Conservation (phyloP, 768 basidiomycete species). For the Auricularia auricula-judae region DNA sequence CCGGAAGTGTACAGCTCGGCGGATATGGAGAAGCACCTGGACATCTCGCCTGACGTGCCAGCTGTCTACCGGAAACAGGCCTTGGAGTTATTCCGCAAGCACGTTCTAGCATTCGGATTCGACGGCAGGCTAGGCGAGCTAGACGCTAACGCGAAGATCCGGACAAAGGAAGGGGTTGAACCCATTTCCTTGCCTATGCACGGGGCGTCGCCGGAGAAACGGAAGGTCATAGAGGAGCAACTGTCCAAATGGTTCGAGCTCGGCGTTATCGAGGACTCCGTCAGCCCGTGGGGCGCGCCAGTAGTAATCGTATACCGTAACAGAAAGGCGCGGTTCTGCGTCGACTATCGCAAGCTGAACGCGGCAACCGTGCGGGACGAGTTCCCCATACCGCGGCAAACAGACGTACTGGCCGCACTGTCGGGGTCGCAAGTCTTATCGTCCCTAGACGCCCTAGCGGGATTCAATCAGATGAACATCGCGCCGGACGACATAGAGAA, state of each 20-base stretch:
- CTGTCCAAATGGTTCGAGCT: conserved; percentile 22
- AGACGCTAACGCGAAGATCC: conserved; percentile 15
- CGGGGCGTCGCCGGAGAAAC: conserved; percentile 12
- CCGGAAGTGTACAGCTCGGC: conserved; percentile 5
- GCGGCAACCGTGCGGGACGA: conserved; percentile 16
- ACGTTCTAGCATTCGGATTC: conserved; percentile 19
- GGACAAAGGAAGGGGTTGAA: conserved; percentile 13
- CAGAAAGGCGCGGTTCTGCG: conserved; percentile 24
- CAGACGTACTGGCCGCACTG: conserved; percentile 19
- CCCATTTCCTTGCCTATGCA: conserved; percentile 16
- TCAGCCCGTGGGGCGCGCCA: conserved; percentile 27
- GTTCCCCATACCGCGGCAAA: conserved; percentile 19
- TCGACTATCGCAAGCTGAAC: conserved; percentile 25
- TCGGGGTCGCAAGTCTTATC: conserved; percentile 22
- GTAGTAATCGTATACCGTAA: conserved; percentile 26
- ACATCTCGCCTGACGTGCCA: conserved; percentile 13
- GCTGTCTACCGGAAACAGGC: conserved; percentile 3
- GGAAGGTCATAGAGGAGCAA: conserved; percentile 19
- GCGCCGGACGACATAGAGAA: conserved; percentile 19
- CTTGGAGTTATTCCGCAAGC: conserved; percentile 9
- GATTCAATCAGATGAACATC: conserved; percentile 30
- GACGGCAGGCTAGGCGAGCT: conserved; percentile 22
- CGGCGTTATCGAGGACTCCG: conserved; percentile 29
- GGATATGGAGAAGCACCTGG: conserved; percentile 7
- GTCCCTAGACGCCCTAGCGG: conserved; percentile 25